phyloP scores from a whole-genome alignment of 306 rosid species.

The Vachellia pachyceras region DNA sequence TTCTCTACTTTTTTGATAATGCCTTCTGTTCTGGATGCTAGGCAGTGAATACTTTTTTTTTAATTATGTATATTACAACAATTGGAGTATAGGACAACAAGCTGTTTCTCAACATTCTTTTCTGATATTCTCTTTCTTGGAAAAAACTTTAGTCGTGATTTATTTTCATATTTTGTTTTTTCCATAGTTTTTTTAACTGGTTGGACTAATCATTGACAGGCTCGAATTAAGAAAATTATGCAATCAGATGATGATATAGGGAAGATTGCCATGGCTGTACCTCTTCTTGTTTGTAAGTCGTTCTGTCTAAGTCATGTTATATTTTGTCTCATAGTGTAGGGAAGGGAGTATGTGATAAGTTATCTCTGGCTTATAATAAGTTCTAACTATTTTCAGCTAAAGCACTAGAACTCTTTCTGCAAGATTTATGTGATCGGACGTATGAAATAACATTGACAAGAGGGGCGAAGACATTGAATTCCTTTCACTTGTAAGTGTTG shows the following conservation, averaged over 20 bases:
- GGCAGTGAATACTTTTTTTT: background rate
- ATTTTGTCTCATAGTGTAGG: background rate
- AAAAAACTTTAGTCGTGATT: background rate
- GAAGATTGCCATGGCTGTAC: slow-evolving; percentile 91
- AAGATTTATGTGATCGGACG: slow-evolving; percentile 83
- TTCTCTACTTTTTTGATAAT: background rate
- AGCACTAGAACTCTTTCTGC: slow-evolving; percentile 85
- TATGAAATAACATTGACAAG: slow-evolving; percentile 71
- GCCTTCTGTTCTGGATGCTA: too few relatives aligned
- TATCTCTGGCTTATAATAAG: slow-evolving; percentile 9
- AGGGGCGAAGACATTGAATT: slow-evolving; percentile 83
- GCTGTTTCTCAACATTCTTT: background rate
- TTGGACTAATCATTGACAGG: slow-evolving; percentile 37
- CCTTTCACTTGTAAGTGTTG: slow-evolving; percentile 77
- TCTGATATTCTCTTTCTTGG: too few relatives aligned
- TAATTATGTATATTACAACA: background rate
- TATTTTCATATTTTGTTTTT: background rate
- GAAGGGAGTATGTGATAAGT: slow-evolving; percentile 1
- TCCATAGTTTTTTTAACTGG: background rate
- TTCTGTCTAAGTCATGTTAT: slow-evolving; percentile 2
- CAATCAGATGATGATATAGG: slow-evolving; percentile 81
- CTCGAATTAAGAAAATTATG: slow-evolving; percentile 68
- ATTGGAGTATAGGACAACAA: background rate
- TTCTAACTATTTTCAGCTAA: slow-evolving; percentile 58
- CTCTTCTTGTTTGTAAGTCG: slow-evolving; percentile 81